phyloP scores from a whole-genome alignment of 2,329 filamentous ascomycete genomes.

The Chrysoporthe cubensis region DNA sequence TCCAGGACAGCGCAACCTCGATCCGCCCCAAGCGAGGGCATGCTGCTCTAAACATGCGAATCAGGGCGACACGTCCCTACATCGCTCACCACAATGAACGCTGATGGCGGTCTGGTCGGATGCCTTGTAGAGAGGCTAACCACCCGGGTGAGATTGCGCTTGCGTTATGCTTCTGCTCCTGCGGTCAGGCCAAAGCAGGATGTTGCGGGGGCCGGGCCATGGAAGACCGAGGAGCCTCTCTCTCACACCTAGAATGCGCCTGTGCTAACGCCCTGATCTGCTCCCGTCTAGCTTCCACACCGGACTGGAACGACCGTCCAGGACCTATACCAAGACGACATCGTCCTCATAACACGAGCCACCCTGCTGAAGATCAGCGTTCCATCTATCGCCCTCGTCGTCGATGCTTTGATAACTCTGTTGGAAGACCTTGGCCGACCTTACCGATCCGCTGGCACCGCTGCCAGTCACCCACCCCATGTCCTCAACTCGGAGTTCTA shows the following conservation, averaged over 20 bases:
- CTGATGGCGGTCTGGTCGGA: slow-evolving; percentile 62
- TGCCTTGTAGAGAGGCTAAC: slow-evolving; percentile 66
- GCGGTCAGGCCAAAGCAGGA: not conserved
- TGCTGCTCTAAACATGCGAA: slow-evolving; percentile 36
- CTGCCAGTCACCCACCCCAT: slow-evolving; percentile 59
- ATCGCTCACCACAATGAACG: slow-evolving; percentile 53
- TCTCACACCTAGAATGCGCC: slow-evolving; percentile 1
- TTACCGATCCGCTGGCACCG: slow-evolving; percentile 45
- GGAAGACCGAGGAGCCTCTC: not conserved
- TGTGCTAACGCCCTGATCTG: slow-evolving; percentile 30
- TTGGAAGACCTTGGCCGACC: slow-evolving; percentile 63
- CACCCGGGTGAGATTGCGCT: slow-evolving; percentile 54
- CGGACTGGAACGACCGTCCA: slow-evolving; percentile 61
- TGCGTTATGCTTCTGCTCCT: slow-evolving; percentile 23
- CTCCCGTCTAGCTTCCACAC: slow-evolving; percentile 59
- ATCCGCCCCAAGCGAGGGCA: slow-evolving; percentile 28
- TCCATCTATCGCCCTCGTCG: slow-evolving; percentile 55
- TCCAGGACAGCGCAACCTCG: not conserved
- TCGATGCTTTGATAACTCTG: slow-evolving; percentile 60
- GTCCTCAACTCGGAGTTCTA: slow-evolving; percentile 68
- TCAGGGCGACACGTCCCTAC: slow-evolving; percentile 33
- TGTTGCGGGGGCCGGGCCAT: not conserved
- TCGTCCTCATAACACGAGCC: slow-evolving; percentile 62
- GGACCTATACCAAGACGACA: slow-evolving; percentile 63
- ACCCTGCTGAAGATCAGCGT: slow-evolving; percentile 65